These are phyloP conservation scores for Scedosporium aurantiacum DNA, from an alignment of 2,329 filamentous ascomycete genomes.

Conservation along the genomic window DNA sequence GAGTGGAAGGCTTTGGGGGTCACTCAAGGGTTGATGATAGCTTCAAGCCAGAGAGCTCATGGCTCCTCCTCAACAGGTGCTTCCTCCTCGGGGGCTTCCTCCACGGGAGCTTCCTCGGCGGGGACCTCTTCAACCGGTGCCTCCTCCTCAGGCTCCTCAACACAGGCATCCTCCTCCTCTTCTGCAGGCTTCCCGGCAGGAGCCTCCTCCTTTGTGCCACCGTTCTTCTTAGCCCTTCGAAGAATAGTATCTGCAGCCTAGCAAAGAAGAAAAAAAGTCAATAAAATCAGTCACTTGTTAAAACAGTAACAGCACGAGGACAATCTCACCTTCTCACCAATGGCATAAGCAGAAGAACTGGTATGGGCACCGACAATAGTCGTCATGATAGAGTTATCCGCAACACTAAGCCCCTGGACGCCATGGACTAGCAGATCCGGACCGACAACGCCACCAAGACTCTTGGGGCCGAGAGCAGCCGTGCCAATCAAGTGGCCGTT, in stretches of 20 bases:
- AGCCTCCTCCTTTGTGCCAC: neutral
- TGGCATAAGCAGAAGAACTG: constrained; percentile 33
- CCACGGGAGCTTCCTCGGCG: neutral
- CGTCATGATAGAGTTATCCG: constrained; percentile 28
- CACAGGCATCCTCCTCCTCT: neutral
- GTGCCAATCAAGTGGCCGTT: constrained; percentile 11
- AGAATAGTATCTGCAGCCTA: constrained; percentile 15
- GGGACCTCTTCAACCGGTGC: neutral
- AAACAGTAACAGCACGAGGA: neutral
- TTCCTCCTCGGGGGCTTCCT: neutral
- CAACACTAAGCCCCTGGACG: constrained; percentile 25
- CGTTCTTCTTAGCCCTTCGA: constrained; percentile 2
- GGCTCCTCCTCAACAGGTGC: neutral
- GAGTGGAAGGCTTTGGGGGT: neutral
- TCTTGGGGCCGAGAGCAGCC: constrained; percentile 8
- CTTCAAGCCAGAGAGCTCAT: neutral
- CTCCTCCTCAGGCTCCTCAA: neutral
- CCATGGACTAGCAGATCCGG: constrained; percentile 26
- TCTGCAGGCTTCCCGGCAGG: neutral
- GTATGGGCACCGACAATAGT: constrained; percentile 30
- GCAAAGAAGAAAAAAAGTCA: neutral
- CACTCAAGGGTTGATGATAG: neutral
- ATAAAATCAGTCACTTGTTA: neutral
- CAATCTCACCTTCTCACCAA: constrained; percentile 24
- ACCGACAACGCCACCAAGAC: constrained; percentile 10